Evolutionary conservation across 176 grass and related monocot genomes (phyloP), one percentile per base, ranked within the genome.

Genomic region (Cenchrus americanus): DNA sequence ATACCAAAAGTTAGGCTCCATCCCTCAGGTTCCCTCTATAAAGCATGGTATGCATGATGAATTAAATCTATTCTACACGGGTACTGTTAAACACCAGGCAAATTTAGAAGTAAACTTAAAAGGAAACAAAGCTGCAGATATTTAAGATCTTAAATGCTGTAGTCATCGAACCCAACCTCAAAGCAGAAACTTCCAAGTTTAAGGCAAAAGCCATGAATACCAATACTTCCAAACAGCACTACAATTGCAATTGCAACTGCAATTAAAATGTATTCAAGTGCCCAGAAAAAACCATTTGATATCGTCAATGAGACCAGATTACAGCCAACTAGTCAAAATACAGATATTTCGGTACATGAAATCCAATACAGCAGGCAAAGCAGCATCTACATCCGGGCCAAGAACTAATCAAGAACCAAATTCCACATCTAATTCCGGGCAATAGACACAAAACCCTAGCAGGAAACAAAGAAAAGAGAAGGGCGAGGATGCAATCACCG

Each of bases 311-410:
- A 84, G 69, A 87, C 30, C 84, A 18, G 68, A 80, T 83, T 84
- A 75, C 47, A 84, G 63, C 30, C 80, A 63, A 83, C 68, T 55
- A 41, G 75, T 62, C 52, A 87, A 80, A 82, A 87, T 87, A 90
- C 61, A 84, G 84, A 87, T 83, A 83, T 44, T 79, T 52, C 19
- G 24, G 52, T 87, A 90, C 84, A 87, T 90, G 34, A 84, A 87
- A 80, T 69, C 80, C 54, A 69, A 46, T 86, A 87, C 60, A 87
- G 80, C n/a, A n/a, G n/a, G n/a, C n/a, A n/a, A n/a, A n/a, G n/a
- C n/a, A n/a, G n/a, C n/a, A n/a, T n/a, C n/a, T n/a, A n/a, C n/a
- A n/a, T n/a, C n/a, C n/a, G n/a, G n/a, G n/a, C n/a, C n/a, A n/a
- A n/a, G n/a, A n/a, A n/a, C n/a, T n/a, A 34, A 34, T 3, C 32